Conservation (phyloP, 345 rosid species). For the Mangifera indica region DNA sequence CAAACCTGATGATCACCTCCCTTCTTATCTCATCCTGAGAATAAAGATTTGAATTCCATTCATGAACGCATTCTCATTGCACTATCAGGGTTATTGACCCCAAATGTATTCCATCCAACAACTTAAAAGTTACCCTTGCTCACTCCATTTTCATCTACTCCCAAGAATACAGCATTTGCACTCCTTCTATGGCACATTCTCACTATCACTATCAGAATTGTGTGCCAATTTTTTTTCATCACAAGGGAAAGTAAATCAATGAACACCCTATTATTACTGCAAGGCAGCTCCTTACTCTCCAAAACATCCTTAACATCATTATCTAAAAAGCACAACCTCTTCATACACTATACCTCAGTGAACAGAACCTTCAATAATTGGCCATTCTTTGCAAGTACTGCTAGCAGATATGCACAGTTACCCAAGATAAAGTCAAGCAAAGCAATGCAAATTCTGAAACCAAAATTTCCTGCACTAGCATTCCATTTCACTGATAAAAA, state of each 20-base stretch:
- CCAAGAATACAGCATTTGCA: not conserved
- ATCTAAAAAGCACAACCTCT: not conserved
- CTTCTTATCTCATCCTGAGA: not conserved
- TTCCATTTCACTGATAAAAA: not conserved
- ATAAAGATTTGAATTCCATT: not conserved
- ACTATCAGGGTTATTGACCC: not conserved
- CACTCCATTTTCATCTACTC: not conserved
- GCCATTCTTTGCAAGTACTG: not conserved
- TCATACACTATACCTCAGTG: not conserved
- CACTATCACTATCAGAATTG: not conserved
- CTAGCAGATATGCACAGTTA: not conserved
- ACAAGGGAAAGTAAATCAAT: not conserved
- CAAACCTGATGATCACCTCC: not conserved
- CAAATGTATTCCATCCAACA: no score
- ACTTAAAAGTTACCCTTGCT: no score
- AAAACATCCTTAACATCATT: not conserved
- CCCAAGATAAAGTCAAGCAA: not conserved
- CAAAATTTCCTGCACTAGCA: not conserved
- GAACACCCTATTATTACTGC: not conserved
- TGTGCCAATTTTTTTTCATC: not conserved
- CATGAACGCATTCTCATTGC: not conserved
- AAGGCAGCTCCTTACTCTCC: constrained; percentile 1
- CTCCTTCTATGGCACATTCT: not conserved
- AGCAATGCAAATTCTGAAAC: not conserved
- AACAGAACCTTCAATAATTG: not conserved